Evolutionary conservation across 352 stramenopile genomes (phyloP).

Genomic region (Phytopythium delawarense): DNA sequence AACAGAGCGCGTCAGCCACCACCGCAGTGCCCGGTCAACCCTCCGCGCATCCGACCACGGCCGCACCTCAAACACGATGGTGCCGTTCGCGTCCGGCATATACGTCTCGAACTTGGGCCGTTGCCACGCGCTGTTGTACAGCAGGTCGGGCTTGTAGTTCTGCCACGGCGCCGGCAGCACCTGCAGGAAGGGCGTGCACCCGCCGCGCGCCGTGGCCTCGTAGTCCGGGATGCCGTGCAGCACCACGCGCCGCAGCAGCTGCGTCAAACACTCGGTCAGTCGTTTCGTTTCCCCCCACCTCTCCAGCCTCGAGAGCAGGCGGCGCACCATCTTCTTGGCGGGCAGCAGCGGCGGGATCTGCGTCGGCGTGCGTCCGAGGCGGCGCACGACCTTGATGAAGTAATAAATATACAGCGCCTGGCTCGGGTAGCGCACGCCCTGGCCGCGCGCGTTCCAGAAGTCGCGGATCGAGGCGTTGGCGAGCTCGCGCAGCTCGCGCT

Average conservation of each 20-base stretch:
- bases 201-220: slow-evolving; percentile 50
- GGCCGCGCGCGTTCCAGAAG: slow-evolving; percentile 73
- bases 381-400: slow-evolving; percentile 68
- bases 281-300: neutral
- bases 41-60: neutral
- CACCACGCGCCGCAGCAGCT: slow-evolving; percentile 48
- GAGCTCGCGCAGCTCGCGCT: slow-evolving; percentile 57
- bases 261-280: neutral
- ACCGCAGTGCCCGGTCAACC: neutral
- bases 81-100: slow-evolving; percentile 37
- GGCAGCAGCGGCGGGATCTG: slow-evolving; percentile 54
- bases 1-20: neutral
- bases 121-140: slow-evolving; percentile 77
- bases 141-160: slow-evolving; percentile 41
- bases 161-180: slow-evolving; percentile 61
- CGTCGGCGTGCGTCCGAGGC: slow-evolving; percentile 36
- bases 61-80: slow-evolving; percentile 52
- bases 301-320: neutral
- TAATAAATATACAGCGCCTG: slow-evolving; percentile 88
- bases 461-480: slow-evolving; percentile 65
- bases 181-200: slow-evolving; percentile 62
- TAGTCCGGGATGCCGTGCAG: slow-evolving; percentile 79
- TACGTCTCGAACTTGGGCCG: slow-evolving; percentile 60
- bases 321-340: slow-evolving; percentile 47
- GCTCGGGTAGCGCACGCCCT: slow-evolving; percentile 80